Conservation (phyloP, 352 stramenopile genomes). For the Globisporangium irregulare region DNA sequence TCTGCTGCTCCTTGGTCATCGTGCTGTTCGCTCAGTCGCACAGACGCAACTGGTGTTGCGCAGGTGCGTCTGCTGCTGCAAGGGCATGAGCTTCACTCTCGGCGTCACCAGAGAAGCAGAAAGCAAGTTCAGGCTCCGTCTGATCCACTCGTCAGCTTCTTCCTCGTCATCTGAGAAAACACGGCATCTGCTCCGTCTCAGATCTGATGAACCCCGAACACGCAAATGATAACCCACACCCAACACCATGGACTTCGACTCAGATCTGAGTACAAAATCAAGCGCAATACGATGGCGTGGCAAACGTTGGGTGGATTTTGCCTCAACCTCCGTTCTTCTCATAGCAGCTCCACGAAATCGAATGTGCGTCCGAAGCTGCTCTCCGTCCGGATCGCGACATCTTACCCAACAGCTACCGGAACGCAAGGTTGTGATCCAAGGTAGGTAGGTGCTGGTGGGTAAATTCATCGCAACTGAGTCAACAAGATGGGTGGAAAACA, state of each 20-base stretch:
- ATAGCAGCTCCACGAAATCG: neutral
- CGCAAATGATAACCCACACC: neutral
- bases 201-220: neutral
- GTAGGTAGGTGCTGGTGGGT: neutral
- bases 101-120: neutral
- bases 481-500: neutral
- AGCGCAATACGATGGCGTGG: neutral
- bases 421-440: neutral
- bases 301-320: neutral
- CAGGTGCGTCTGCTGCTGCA: neutral
- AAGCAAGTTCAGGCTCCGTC: neutral
- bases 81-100: constrained; percentile 7
- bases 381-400: too few species aligned
- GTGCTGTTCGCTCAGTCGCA: neutral
- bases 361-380: too few species aligned
- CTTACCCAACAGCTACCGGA: neutral
- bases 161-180: constrained; percentile 6
- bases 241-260: neutral
- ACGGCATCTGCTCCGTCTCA: neutral
- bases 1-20: constrained; percentile 37
- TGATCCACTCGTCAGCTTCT: constrained; percentile 5
- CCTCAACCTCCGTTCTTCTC: neutral
- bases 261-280: neutral
- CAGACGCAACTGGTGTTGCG: neutral
- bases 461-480: neutral